Evolutionary conservation across 306 rosid species (phyloP), one percentile per base, ranked within the genome.

Genomic region (Comarum palustre): DNA sequence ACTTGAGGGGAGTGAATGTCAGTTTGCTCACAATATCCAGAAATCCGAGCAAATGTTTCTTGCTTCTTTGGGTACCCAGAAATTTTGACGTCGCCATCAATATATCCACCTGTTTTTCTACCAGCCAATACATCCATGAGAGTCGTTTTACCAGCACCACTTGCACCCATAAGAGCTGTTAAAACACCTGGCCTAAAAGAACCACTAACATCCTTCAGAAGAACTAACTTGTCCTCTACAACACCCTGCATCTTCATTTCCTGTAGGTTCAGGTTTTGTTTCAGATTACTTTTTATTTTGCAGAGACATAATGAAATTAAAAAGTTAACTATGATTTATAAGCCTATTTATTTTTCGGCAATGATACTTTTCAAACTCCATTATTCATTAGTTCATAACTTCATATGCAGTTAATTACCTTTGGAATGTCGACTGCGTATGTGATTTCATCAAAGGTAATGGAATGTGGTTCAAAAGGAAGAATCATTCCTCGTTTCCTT

Each of bases 131-230:
- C 96, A 45, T 92, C 98, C 89, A 92, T 82, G 58, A 92, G 80
- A 48, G 96, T 92, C 10, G 98, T 92, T 86, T 90, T 92, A 9
- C 98, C 98, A 6, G 98, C 96, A 4, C 98, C 98, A 82, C 98
- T 90, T 36, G 88, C 81, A 38, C 98, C 98, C 98, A 92, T 92
- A 32, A 92, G 87, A 72, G 96, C 98, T 72, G 98, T 92, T 6
- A 92, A 78, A 70, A 92, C 86, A 66, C 98, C 98, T 36, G 96
- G 96, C 79, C 98, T 86, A 68, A 92, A 90, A 36, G 96, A 84
- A 75, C 98, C 98, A 52, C 77, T 86, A 72, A 93, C 84, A 67
- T 96, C 93, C 81, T 88, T 92, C 79, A 92, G 80, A 82, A 93
- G 90, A 81, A 86, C 90, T 71, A 93, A 85, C 51, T 80, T 77